Conservation (phyloP, 2,329 filamentous ascomycete genomes). For the Venturia carpophila region DNA sequence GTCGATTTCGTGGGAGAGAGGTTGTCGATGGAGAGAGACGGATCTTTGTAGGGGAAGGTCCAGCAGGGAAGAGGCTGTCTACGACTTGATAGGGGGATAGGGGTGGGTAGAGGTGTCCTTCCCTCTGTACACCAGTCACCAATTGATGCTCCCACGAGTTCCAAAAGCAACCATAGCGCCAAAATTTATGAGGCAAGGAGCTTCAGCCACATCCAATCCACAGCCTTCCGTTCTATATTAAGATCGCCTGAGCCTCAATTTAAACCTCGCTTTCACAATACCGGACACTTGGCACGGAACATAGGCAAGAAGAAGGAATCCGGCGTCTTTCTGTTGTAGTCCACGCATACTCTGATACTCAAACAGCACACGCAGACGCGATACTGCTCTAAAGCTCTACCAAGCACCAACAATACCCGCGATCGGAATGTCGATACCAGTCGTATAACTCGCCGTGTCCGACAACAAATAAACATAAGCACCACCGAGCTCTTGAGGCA, state of each 20-base stretch:
- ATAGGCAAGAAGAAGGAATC: no score
- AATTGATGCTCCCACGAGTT: conserved; percentile 3
- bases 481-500: conserved; percentile 52
- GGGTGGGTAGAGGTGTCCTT: not conserved
- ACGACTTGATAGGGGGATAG: not conserved
- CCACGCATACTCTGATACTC: not conserved
- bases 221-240: not conserved
- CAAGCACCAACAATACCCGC: conserved; percentile 42
- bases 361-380: not conserved
- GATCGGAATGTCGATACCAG: conserved; percentile 43
- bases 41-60: not conserved
- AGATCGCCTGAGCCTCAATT: not conserved
- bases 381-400: conserved; percentile 21
- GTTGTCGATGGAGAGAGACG: not conserved
- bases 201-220: not conserved
- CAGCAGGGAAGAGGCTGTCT: not conserved
- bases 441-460: conserved; percentile 45
- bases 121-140: not conserved
- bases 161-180: not conserved
- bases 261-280: not conserved
- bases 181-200: not conserved
- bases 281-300: no score
- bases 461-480: conserved; percentile 48
- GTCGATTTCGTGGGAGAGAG: not conserved
- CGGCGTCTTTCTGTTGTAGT: not conserved